Conservation (phyloP, 371 early-diverging fungal genomes). For the Mucor plumbeus region DNA sequence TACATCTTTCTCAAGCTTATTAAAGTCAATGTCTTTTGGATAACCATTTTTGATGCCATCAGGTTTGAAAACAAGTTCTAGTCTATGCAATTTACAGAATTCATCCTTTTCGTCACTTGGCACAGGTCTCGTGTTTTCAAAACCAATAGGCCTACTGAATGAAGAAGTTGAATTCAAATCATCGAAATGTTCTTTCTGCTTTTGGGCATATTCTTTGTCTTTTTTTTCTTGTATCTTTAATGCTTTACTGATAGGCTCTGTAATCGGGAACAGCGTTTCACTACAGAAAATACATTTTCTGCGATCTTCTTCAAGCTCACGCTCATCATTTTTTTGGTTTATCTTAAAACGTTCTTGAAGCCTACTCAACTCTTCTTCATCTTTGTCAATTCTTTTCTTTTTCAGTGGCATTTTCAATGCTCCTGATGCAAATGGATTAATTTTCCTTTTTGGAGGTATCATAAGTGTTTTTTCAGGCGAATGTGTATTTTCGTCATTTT, state of each 20-base stretch:
- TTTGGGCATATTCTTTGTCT: slow-evolving; percentile 20
- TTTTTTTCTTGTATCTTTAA: slow-evolving; percentile 24
- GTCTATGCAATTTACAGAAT: slow-evolving; percentile 60
- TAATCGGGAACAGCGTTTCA: slow-evolving; percentile 5
- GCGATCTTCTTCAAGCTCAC: not conserved
- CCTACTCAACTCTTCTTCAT: not conserved
- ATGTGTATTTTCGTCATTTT: not conserved
- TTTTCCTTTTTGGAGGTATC: not conserved
- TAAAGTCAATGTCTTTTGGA: slow-evolving; percentile 50
- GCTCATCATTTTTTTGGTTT: not conserved
- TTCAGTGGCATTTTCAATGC: not conserved
- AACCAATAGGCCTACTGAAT: not conserved
- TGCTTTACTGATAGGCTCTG: slow-evolving; percentile 12
- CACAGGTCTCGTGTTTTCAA: slow-evolving; percentile 7
- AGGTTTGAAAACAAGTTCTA: slow-evolving; percentile 52
- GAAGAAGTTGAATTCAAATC: not conserved
- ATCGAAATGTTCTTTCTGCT: not conserved
- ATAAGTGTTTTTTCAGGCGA: not conserved
- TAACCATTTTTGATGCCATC: slow-evolving; percentile 45
- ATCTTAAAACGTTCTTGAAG: not conserved
- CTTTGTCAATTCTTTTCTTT: not conserved
- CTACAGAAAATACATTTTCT: slow-evolving; percentile 21
- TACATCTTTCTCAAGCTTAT: slow-evolving; percentile 37
- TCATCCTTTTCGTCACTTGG: slow-evolving; percentile 19
- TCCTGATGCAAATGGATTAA: not conserved